phyloP scores from a whole-genome alignment of 2,329 filamentous ascomycete genomes.

The Penicillium sclerotigenum region DNA sequence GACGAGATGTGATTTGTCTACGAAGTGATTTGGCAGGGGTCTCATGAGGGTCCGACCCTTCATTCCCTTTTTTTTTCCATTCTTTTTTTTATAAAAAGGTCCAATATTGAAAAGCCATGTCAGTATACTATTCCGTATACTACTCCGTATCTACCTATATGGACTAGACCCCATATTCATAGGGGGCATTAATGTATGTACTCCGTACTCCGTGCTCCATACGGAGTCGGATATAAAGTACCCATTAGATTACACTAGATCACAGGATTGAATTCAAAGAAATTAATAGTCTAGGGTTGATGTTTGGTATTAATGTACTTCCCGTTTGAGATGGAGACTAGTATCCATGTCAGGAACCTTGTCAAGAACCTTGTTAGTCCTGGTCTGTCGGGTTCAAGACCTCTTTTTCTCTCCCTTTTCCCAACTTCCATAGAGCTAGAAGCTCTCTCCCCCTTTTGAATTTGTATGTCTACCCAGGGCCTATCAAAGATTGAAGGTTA shows the following conservation, averaged over 20 bases:
- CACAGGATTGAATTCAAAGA: neutral
- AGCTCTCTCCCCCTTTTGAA: conserved; percentile 23
- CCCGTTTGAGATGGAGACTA: conserved; percentile 2
- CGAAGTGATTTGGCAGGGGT: neutral
- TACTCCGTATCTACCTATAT: no score
- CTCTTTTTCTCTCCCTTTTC: conserved; percentile 17
- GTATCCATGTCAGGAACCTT: neutral
- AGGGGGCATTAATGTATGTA: neutral
- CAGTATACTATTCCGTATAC: no score
- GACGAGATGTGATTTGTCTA: conserved; percentile 13
- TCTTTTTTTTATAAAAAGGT: neutral
- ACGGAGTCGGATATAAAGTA: neutral
- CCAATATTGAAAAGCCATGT: neutral
- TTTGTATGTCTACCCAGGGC: conserved; percentile 11
- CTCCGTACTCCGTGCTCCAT: neutral
- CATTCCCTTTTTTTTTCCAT: neutral
- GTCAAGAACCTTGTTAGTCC: neutral
- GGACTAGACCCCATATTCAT: neutral
- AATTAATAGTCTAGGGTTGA: neutral
- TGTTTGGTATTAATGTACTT: conserved; percentile 7
- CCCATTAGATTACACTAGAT: no score
- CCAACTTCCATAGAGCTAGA: conserved; percentile 27
- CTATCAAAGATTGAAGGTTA: conserved; percentile 15
- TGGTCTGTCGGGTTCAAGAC: neutral
- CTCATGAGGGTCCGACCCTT: neutral